These are phyloP conservation scores for Botrytis medusae DNA, from an alignment of 2,329 filamentous ascomycete genomes.

Conservation along the genomic window DNA sequence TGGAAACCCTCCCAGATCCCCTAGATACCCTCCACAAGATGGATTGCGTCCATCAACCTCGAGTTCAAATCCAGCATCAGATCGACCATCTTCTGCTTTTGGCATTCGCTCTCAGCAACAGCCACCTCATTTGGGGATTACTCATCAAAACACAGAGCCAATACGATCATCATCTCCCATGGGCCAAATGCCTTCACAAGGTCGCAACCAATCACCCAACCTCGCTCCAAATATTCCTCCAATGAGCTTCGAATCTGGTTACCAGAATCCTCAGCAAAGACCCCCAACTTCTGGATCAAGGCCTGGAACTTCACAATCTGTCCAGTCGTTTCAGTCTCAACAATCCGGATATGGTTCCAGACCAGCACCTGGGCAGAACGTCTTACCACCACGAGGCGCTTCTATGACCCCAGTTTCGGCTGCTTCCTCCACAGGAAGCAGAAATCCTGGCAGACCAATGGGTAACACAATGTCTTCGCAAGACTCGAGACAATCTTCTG, in stretches of 20 bases:
- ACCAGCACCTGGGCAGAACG: slow-evolving; percentile 24
- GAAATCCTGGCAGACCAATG: background rate
- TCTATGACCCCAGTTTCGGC: slow-evolving; percentile 27
- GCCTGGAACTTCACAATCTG: slow-evolving; percentile 16
- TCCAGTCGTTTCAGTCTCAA: slow-evolving; percentile 6
- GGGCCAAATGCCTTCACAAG: slow-evolving; percentile 49
- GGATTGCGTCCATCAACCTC: slow-evolving; percentile 34
- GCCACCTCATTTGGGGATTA: slow-evolving; percentile 23
- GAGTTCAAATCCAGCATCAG: slow-evolving; percentile 46
- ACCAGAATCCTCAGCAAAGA: slow-evolving; percentile 23
- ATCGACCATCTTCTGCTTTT: slow-evolving; percentile 48
- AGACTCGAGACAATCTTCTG: slow-evolving; percentile 22
- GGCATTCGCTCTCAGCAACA: slow-evolving; percentile 46
- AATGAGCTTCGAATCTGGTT: slow-evolving; percentile 20
- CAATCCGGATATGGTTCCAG: slow-evolving; percentile 15
- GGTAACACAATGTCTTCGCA: slow-evolving; percentile 14
- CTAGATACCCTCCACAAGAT: slow-evolving; percentile 46
- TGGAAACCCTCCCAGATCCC: slow-evolving; percentile 2
- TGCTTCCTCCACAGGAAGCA: background rate
- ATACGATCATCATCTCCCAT: slow-evolving; percentile 48
- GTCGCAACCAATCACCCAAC: slow-evolving; percentile 22
- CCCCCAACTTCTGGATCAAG: slow-evolving; percentile 12
- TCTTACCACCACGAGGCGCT: slow-evolving; percentile 30
- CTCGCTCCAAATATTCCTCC: slow-evolving; percentile 18
- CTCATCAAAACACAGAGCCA: slow-evolving; percentile 26